phyloP scores from a whole-genome alignment of 2,329 filamentous ascomycete species.

The Fusarium sp. region DNA sequence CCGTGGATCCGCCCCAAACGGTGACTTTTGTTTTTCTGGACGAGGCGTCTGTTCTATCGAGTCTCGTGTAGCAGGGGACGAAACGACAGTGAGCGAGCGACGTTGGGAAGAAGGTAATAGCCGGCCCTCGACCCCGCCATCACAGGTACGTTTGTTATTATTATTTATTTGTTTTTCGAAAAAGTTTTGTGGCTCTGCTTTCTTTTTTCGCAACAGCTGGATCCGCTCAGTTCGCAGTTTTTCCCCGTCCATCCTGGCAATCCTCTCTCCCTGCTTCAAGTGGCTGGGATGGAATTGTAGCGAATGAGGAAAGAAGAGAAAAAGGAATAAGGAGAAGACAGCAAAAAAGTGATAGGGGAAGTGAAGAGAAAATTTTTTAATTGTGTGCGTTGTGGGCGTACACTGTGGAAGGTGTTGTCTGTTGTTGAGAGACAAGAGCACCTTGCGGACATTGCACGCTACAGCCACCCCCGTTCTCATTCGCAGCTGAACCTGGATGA shows the following conservation, averaged over 20 bases:
- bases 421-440: conserved; percentile 44
- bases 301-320: conserved; percentile 31
- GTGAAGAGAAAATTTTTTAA: conserved; percentile 22
- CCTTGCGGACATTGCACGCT: conserved; percentile 18
- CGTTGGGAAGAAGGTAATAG: conserved; percentile 28
- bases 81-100: conserved; percentile 17
- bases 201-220: conserved; percentile 24
- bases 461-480: conserved; percentile 38
- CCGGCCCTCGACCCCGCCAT: conserved; percentile 33
- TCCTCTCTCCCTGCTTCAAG: conserved; percentile 38
- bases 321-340: conserved; percentile 29
- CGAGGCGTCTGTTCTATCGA: conserved; percentile 38
- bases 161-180: conserved; percentile 17
- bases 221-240: conserved; percentile 25
- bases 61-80: conserved; percentile 29
- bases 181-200: conserved; percentile 34
- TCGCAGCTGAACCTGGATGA: conserved; percentile 41
- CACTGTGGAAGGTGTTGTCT: conserved; percentile 34
- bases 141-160: conserved; percentile 19
- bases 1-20: conserved; percentile 26
- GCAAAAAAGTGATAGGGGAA: conserved; percentile 32
- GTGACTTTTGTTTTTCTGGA: conserved; percentile 29
- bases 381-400: conserved; percentile 41
- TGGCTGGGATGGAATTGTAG: conserved; percentile 31
- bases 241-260: conserved; percentile 16